Evolutionary conservation across 2,329 filamentous ascomycete genomes (phyloP).

Genomic region (Fusarium caatingaense): DNA sequence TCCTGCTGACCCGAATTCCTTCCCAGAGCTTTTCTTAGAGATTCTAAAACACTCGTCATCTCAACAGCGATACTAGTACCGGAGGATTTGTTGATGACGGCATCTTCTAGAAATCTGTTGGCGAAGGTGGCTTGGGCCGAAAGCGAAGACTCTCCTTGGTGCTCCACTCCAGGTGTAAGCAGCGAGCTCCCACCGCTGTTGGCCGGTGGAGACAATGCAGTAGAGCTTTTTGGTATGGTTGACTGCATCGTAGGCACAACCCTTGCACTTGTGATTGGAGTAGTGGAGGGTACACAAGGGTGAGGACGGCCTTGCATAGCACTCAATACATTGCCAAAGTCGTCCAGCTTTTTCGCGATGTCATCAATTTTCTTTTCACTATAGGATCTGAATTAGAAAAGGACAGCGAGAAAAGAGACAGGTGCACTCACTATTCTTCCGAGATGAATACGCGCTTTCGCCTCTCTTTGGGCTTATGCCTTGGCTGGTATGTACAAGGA

Average conservation of each 20-base stretch:
- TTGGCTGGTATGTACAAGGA: neutral
- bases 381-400: fast-evolving
- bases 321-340: constrained; percentile 22
- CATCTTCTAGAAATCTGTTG: constrained; percentile 54
- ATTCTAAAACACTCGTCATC: constrained; percentile 13
- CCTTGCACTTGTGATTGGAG: fast-evolving
- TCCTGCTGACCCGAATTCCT: neutral
- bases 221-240: constrained; percentile 23
- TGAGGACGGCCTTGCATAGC: neutral
- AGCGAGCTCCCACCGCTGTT: neutral
- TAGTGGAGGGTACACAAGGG: fast-evolving
- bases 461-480: neutral
- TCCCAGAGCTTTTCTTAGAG: neutral
- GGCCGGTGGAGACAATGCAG: constrained; percentile 49
- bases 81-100: constrained; percentile 27
- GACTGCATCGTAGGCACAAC: fast-evolving
- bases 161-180: neutral
- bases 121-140: constrained; percentile 59
- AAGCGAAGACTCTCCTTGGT: constrained; percentile 56
- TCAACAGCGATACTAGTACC: neutral
- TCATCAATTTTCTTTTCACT: constrained; percentile 54
- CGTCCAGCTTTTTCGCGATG: constrained; percentile 50
- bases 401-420: fast-evolving
- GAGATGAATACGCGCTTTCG: neutral
- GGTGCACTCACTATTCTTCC: neutral